Base-by-base conservation (phyloP, 2,329 filamentous ascomycete genomes). In the Phialophora chinensis region DNA sequence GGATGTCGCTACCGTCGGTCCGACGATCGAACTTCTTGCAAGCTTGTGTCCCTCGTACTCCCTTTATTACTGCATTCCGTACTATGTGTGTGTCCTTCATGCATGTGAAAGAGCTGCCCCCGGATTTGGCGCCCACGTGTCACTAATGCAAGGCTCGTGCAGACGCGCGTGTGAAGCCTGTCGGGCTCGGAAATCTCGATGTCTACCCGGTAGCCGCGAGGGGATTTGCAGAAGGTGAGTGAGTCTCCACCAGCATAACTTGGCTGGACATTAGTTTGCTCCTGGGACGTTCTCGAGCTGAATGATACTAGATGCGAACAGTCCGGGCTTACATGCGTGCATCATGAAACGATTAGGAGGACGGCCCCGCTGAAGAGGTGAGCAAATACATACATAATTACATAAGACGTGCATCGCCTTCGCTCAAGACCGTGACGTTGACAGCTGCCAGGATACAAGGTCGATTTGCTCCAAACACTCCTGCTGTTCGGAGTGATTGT, bases 81-180 rank as follows among this genome's bases (percentile, higher is more conserved):
- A 25, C 23, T 25, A 25, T 25, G 23, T 25, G 23, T 25, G 23
- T 25, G 23, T 25, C 23, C 23, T 25, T 25, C 23, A 25, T 25
- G 23, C 23, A 25, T 2, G 23, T 25, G 11, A 14, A 38, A 14
- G 52, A 54, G 31, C 6, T 12, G 23, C 14, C 14, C 27, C 10
- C 11, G 52, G 52, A 31, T 14, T 29, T 4, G 50, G 20, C 25
- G 11, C 17, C 38, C 10, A 11, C 6, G 44, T 31, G 2, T 17
- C 14, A 20, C 59, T 33, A 17, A 67, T 69, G 67, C 65, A 38
- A 49, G 20, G 27, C 38, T 59, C 65, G 20, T 57, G 49, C 27
- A 35, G 59, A 49, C 67, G 66, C 44, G 67, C 67, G 12, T 69
- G 67, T 52, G 65, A 69, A 29, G 44, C 62, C 23, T 69, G 67